Conservation (phyloP, 768 basidiomycete genomes). For the Multifurca ochricompacta region DNA sequence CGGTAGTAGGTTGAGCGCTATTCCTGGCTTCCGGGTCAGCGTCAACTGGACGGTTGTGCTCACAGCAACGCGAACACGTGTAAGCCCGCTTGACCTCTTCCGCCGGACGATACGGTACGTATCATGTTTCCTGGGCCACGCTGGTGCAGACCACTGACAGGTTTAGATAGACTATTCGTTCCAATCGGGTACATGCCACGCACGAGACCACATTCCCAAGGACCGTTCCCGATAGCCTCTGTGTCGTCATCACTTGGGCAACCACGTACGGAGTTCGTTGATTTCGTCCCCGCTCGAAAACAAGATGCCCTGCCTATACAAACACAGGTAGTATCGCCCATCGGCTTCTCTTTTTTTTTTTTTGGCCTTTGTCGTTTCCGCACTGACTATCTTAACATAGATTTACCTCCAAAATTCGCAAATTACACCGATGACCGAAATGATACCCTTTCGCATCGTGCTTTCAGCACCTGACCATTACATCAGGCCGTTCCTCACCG, state of each 20-base stretch:
- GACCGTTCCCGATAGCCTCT: conserved; percentile 1
- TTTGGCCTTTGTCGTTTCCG: neutral
- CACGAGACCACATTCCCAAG: conserved; percentile 9
- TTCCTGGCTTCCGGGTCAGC: conserved; percentile 15
- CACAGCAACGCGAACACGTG: neutral
- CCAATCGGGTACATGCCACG: conserved; percentile 11
- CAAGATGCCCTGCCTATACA: conserved; percentile 3
- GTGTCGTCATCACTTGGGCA: neutral
- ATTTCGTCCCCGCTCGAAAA: neutral
- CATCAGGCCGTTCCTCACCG: conserved; percentile 2
- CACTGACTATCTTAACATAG: neutral
- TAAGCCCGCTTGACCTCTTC: neutral
- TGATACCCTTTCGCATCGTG: conserved; percentile 8
- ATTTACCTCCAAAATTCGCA: conserved; percentile 18
- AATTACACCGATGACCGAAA: conserved; percentile 4
- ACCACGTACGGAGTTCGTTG: conserved; percentile 6
- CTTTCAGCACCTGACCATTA: conserved; percentile 15
- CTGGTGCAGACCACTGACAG: neutral
- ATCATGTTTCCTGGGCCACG: neutral
- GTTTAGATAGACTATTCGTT: conserved; percentile 4
- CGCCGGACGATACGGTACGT: conserved; percentile 9
- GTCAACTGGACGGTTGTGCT: conserved; percentile 11
- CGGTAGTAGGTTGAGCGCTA: conserved; percentile 11
- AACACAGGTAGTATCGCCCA: conserved; percentile 13
- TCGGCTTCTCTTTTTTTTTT: neutral